A percentile compares a stretch with the other conserved stretches of the same genome.
Evolutionary conservation across 2,329 filamentous ascomycete species (phyloP).

Genomic region (Ceratocystiopsis sp.): DNA sequence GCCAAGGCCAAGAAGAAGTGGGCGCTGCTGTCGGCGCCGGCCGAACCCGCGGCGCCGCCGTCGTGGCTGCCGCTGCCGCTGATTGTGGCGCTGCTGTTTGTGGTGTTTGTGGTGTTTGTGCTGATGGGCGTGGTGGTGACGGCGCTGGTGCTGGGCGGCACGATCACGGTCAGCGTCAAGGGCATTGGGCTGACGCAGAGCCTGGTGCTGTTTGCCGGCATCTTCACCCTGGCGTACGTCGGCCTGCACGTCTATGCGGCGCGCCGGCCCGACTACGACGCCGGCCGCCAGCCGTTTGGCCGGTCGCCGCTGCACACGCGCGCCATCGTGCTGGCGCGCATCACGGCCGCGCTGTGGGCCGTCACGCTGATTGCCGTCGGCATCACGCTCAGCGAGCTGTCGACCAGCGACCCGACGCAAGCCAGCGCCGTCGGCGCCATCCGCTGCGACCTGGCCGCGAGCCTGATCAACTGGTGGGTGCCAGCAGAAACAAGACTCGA

Average conservation of each 20-base stretch:
- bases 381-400: conserved; percentile 9
- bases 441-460: conserved; percentile 6
- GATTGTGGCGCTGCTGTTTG: conserved; percentile 5
- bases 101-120: conserved; percentile 7
- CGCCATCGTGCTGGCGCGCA: conserved; percentile 14
- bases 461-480: conserved; percentile 5
- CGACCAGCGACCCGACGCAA: background rate
- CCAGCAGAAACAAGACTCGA: no score
- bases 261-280: conserved; percentile 9
- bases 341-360: conserved; percentile 14
- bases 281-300: conserved; percentile 10
- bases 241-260: conserved; percentile 16
- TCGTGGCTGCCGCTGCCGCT: conserved; percentile 8
- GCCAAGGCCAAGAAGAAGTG: no score
- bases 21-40: no score
- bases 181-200: conserved; percentile 12
- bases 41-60: background rate
- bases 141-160: conserved; percentile 10
- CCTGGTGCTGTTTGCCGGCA: conserved; percentile 11
- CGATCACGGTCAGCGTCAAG: conserved; percentile 6
- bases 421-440: background rate
- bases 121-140: conserved; percentile 10
- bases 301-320: conserved; percentile 17
- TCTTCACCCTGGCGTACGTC: conserved; percentile 17
- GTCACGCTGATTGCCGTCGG: conserved; percentile 13